These are phyloP conservation scores for Coriolopsis trogii DNA, from an alignment of 1,284 basidiomycete species.

Conservation along the genomic window DNA sequence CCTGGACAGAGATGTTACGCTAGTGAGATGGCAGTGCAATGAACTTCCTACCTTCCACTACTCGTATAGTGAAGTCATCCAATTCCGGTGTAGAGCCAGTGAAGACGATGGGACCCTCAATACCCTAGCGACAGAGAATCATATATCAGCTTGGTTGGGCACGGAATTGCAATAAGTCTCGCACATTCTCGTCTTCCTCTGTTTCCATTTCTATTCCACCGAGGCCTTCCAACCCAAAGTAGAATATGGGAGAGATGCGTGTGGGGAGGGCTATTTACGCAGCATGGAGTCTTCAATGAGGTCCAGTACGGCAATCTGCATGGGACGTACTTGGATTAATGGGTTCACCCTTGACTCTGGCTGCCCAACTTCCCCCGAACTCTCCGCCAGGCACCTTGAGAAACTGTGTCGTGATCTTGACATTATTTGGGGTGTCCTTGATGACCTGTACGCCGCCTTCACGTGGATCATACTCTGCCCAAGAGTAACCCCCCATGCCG, in stretches of 20 bases:
- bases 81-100: slow-evolving; percentile 76
- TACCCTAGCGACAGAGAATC: slow-evolving; percentile 56
- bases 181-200: slow-evolving; percentile 72
- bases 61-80: slow-evolving; percentile 79
- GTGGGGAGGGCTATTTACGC: slow-evolving; percentile 50
- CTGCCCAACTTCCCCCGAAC: slow-evolving; percentile 89
- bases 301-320: background rate
- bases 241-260: slow-evolving; percentile 79
- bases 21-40: too few species aligned
- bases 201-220: slow-evolving; percentile 82
- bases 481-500: slow-evolving; percentile 80
- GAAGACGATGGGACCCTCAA: slow-evolving; percentile 70
- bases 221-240: slow-evolving; percentile 84
- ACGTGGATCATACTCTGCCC: slow-evolving; percentile 86
- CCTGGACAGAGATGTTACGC: slow-evolving; percentile 39
- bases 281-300: background rate
- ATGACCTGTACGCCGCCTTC: slow-evolving; percentile 86
- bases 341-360: slow-evolving; percentile 83
- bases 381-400: slow-evolving; percentile 81
- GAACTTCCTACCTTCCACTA: slow-evolving; percentile 69
- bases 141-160: too few species aligned
- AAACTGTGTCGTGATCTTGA: slow-evolving; percentile 83
- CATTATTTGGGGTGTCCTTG: slow-evolving; percentile 81
- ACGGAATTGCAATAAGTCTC: too few species aligned
- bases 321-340: slow-evolving; percentile 62